phyloP scores from a whole-genome alignment of 257 asterid genomes.

The Forsythia viridissima region DNA sequence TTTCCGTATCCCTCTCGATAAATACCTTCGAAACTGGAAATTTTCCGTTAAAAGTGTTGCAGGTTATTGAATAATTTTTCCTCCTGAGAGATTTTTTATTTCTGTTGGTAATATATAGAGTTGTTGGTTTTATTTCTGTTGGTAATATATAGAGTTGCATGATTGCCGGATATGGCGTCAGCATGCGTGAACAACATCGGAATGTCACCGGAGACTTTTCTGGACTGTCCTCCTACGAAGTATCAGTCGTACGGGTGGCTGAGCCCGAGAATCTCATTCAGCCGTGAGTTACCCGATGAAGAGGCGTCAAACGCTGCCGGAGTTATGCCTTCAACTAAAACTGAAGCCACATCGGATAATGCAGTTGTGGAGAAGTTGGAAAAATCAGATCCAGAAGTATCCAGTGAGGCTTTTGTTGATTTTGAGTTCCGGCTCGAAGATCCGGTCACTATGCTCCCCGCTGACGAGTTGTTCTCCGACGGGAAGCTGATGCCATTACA shows the following conservation, averaged over 20 bases:
- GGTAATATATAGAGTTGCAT: constrained; percentile 26
- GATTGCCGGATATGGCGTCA: constrained; percentile 63
- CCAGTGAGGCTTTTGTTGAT: constrained; percentile 47
- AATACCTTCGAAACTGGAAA: background rate
- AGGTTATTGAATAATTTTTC: background rate
- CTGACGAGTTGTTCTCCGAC: constrained; percentile 87
- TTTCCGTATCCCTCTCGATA: background rate
- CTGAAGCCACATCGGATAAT: constrained; percentile 19
- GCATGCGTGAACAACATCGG: constrained; percentile 66
- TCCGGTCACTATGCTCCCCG: constrained; percentile 84
- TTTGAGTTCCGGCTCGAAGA: constrained; percentile 90
- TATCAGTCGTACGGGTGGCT: constrained; percentile 56
- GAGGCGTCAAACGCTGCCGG: constrained; percentile 33
- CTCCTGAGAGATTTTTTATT: background rate
- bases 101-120: background rate
- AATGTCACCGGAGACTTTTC: constrained; percentile 55
- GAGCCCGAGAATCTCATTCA: constrained; percentile 49
- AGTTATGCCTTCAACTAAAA: constrained; percentile 28
- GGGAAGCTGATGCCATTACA: constrained; percentile 87
- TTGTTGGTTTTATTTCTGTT: constrained; percentile 17
- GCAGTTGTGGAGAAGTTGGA: constrained; percentile 30
- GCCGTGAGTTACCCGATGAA: constrained; percentile 31
- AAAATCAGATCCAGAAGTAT: constrained; percentile 61
- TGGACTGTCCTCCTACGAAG: constrained; percentile 52
- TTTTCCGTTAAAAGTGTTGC: constrained; percentile 19